Base-by-base conservation (phyloP, 345 rosid species). In the Camelina neglecta region DNA sequence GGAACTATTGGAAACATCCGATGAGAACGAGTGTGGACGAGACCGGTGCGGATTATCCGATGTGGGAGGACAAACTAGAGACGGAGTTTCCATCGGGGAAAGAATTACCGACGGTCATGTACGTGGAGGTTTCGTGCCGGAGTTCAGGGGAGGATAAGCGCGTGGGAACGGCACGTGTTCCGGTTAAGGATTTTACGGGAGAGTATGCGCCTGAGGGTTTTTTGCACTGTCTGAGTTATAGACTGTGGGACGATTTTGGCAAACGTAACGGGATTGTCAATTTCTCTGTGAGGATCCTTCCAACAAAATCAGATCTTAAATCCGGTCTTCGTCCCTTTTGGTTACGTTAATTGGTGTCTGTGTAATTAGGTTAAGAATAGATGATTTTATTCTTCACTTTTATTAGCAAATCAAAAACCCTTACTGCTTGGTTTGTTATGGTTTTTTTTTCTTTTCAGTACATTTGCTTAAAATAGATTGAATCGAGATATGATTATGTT, bases 151-250 rank as follows among this genome's bases (percentile, higher is more conserved):
- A 64, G 15, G 71, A 74, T 6, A 56, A 65, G 13, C 71, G 11
- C 18, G 71, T 74, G 71, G 77, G 65, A 44, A 65, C 71, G 58
- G 71, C 77, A 65, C 77, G 77, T 56, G 77, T 74, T 4, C 77
- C 77, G 1, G 16, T 74, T 4, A 74, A 74, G 58, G 77, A 15
- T 9, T 74, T 74, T n/a, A 74, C 58, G 20, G 78, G 77, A 65
- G 77, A 16, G 23, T 74, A 74, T 65, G 77, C 78, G 3, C 72
- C 72, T 4, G 78, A 56, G n/a, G 78, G 78, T 0, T 74, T 65
- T 9, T 11, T 74, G 78, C 78, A 74, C 12, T 74, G 72, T 23
- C 8, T 74, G 9, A 74, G 78, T 74, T 74, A 74, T 58, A 45
- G 78, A 8, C 65, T 65, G 65, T 56, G 72, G 78, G 72, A 74